These are phyloP conservation scores for Metroxylon sagu DNA, from an alignment of 176 grass and related monocot genomes.

Conservation along the genomic window DNA sequence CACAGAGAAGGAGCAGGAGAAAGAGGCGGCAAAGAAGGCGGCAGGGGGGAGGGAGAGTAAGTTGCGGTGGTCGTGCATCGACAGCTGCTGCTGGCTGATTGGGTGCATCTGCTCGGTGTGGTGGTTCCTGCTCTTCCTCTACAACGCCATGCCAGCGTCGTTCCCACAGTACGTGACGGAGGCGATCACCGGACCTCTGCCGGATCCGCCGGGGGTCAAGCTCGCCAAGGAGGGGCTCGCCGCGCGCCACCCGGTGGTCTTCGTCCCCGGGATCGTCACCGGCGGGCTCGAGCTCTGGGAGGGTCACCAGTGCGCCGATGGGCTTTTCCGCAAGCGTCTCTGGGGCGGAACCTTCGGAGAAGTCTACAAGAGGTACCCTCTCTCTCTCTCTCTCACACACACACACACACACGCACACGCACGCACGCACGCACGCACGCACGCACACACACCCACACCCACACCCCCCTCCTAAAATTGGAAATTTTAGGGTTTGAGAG, in stretches of 20 bases:
- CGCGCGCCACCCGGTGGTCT: slow-evolving; percentile 83
- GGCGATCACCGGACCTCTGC: slow-evolving; percentile 81
- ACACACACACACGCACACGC: no score
- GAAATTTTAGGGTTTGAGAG: no score
- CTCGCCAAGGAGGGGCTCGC: slow-evolving; percentile 82
- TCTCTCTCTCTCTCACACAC: no score
- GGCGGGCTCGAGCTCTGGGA: slow-evolving; percentile 97
- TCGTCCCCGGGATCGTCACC: slow-evolving; percentile 94
- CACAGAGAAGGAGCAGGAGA: slow-evolving; percentile 24
- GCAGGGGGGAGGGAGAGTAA: slow-evolving; percentile 23
- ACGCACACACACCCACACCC: no score
- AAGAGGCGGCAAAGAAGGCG: background rate
- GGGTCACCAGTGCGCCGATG: slow-evolving; percentile 89
- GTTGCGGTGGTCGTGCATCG: slow-evolving; percentile 56
- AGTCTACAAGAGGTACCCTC: no score
- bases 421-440: no score
- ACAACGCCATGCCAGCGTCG: slow-evolving; percentile 97
- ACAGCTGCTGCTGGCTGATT: slow-evolving; percentile 87
- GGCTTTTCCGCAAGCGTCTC: slow-evolving; percentile 84
- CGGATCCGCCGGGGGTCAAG: slow-evolving; percentile 87
- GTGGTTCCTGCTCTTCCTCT: slow-evolving; percentile 91
- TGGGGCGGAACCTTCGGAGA: slow-evolving; percentile 71
- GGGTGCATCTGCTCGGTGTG: slow-evolving; percentile 84
- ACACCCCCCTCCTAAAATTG: no score
- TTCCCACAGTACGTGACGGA: slow-evolving; percentile 94